Evolutionary conservation across 2,329 filamentous ascomycete genomes (phyloP).

Genomic region (Pyricularia grisea): DNA sequence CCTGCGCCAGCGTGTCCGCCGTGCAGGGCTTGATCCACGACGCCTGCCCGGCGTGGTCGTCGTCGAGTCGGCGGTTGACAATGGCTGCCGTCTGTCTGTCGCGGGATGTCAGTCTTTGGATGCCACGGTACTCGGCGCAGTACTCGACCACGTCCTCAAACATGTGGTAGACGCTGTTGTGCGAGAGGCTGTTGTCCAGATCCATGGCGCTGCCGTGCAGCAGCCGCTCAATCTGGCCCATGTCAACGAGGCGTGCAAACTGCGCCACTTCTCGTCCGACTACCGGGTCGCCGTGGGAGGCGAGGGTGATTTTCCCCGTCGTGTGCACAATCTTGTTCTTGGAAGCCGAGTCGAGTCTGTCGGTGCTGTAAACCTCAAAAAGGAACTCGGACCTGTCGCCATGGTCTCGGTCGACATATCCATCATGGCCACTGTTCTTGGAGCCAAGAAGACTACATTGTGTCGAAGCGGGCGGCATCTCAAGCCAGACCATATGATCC

Average conservation of each 20-base stretch:
- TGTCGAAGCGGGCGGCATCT: neutral
- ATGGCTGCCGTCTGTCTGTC: neutral
- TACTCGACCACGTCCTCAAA: constrained; percentile 27
- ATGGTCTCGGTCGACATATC: neutral
- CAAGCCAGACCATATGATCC: neutral
- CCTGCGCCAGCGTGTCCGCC: constrained; percentile 23
- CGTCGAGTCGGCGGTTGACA: neutral
- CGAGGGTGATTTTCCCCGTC: neutral
- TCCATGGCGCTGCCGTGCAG: constrained; percentile 18
- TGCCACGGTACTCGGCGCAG: constrained; percentile 18
- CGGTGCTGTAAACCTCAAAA: neutral
- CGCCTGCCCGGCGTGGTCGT: constrained; percentile 15
- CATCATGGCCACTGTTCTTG: neutral
- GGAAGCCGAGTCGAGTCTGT: neutral
- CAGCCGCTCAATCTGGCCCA: constrained; percentile 10
- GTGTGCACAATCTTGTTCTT: neutral
- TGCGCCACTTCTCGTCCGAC: constrained; percentile 3
- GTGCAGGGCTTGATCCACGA: constrained; percentile 18
- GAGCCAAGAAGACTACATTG: neutral
- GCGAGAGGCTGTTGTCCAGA: constrained; percentile 23
- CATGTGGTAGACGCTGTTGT: constrained; percentile 25
- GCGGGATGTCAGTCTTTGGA: constrained; percentile 19
- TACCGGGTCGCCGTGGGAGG: constrained; percentile 11
- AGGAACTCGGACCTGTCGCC: neutral
- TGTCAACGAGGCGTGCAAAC: neutral